These are phyloP conservation scores for Funneliformis mosseae DNA, from an alignment of 192 early-diverging fungal genomes.

Conservation along the genomic window DNA sequence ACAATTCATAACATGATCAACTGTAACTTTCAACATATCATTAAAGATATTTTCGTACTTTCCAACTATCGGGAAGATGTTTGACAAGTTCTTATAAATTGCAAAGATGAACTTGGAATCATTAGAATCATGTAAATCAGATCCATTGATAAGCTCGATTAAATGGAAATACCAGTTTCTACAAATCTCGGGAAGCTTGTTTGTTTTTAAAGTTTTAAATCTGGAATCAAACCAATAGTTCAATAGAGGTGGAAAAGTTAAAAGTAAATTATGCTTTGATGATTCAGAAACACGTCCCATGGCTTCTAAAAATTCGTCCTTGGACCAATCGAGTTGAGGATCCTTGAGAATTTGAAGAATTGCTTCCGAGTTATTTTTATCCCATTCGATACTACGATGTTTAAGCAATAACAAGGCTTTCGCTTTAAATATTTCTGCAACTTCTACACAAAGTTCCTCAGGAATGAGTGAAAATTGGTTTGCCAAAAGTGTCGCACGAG, in stretches of 20 bases:
- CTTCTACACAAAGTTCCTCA: background rate
- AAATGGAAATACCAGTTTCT: background rate
- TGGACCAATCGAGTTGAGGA: conserved; percentile 12
- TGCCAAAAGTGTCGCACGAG: background rate
- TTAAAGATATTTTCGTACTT: background rate
- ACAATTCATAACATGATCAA: background rate
- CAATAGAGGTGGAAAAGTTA: background rate
- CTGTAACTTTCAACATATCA: background rate
- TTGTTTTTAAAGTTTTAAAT: background rate
- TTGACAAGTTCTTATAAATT: background rate
- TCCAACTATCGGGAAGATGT: conserved; percentile 12
- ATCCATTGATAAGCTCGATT: background rate
- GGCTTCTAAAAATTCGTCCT: background rate
- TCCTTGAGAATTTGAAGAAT: background rate
- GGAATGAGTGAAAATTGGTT: background rate
- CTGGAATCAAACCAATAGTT: background rate
- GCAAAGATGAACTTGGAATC: background rate
- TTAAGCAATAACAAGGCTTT: background rate
- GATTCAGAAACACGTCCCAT: background rate
- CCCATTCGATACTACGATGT: background rate
- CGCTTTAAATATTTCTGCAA: background rate
- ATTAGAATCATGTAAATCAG: background rate
- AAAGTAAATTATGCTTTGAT: background rate
- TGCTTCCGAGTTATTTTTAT: background rate
- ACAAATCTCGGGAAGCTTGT: conserved; percentile 1